Evolutionary conservation across 306 rosid genomes (phyloP).

Genomic region (Inga oerstediana): DNA sequence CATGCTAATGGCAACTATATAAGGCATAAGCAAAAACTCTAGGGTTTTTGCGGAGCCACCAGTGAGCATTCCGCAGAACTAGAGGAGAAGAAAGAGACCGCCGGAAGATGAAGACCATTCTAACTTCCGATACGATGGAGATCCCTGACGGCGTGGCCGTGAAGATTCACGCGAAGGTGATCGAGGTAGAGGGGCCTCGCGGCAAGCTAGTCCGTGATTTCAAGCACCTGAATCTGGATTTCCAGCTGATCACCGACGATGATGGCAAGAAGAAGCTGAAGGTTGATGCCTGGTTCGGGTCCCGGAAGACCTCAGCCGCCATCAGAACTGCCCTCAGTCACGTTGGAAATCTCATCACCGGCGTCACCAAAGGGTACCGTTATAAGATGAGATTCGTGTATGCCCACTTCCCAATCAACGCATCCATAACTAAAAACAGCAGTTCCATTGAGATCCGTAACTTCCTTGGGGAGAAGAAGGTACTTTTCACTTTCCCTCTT

Average conservation of each 20-base stretch:
- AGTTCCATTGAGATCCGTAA: slow-evolving; percentile 71
- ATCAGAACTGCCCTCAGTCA: slow-evolving; percentile 76
- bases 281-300: slow-evolving; percentile 71
- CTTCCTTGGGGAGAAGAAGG: slow-evolving; percentile 79
- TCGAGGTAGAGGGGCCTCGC: slow-evolving; percentile 81
- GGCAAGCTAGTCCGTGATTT: slow-evolving; percentile 75
- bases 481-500: not conserved
- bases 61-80: not conserved
- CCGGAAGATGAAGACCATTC: slow-evolving; percentile 68
- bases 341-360: slow-evolving; percentile 71
- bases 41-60: not conserved
- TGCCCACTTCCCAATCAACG: slow-evolving; percentile 83
- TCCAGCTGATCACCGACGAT: slow-evolving; percentile 64
- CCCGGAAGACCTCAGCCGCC: slow-evolving; percentile 81
- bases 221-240: slow-evolving; percentile 79
- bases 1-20: not conserved
- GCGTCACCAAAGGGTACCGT: slow-evolving; percentile 82
- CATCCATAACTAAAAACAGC: slow-evolving; percentile 51
- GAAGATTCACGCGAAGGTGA: slow-evolving; percentile 72
- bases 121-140: slow-evolving; percentile 69
- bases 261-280: slow-evolving; percentile 55
- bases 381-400: slow-evolving; percentile 89
- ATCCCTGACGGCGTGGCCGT: slow-evolving; percentile 77
- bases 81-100: not conserved
- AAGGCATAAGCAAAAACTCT: no score